phyloP scores from a whole-genome alignment of 2,329 filamentous ascomycete species.

The Nemania sp. region DNA sequence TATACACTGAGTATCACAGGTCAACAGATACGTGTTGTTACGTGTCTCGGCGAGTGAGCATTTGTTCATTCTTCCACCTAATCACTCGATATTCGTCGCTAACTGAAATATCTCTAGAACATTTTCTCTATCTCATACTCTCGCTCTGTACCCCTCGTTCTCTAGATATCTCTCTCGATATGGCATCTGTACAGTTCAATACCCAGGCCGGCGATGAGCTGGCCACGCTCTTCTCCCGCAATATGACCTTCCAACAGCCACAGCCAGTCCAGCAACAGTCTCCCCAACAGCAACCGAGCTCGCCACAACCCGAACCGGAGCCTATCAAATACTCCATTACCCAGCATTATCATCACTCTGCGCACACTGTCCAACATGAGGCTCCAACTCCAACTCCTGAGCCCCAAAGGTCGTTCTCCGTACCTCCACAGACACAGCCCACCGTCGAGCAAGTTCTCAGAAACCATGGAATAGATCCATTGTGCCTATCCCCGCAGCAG shows the following conservation, averaged over 20 bases:
- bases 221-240: conserved; percentile 74
- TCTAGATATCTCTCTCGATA: conserved; percentile 32
- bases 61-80: too few species aligned
- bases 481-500: conserved; percentile 72
- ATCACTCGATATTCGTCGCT: too few species aligned
- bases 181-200: conserved; percentile 49
- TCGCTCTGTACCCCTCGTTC: not conserved
- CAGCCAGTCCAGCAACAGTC: conserved; percentile 35
- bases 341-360: conserved; percentile 82
- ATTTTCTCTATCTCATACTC: conserved; percentile 1
- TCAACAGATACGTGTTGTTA: not conserved
- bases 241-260: conserved; percentile 64
- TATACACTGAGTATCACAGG: conserved; percentile 11
- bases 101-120: too few species aligned
- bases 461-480: conserved; percentile 70
- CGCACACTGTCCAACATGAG: conserved; percentile 60
- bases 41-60: conserved; percentile 3
- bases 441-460: conserved; percentile 62
- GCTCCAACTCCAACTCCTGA: conserved; percentile 40
- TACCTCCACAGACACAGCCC: conserved; percentile 52
- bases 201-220: conserved; percentile 80
- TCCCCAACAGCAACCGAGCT: conserved; percentile 39
- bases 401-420: conserved; percentile 52
- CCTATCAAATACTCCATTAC: conserved; percentile 73
- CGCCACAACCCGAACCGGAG: conserved; percentile 39